Evolutionary conservation across 495 filamentous ascomycete species (phyloP), one percentile per base, ranked within the genome.

Genomic region (Trichoderma gamsii): DNA sequence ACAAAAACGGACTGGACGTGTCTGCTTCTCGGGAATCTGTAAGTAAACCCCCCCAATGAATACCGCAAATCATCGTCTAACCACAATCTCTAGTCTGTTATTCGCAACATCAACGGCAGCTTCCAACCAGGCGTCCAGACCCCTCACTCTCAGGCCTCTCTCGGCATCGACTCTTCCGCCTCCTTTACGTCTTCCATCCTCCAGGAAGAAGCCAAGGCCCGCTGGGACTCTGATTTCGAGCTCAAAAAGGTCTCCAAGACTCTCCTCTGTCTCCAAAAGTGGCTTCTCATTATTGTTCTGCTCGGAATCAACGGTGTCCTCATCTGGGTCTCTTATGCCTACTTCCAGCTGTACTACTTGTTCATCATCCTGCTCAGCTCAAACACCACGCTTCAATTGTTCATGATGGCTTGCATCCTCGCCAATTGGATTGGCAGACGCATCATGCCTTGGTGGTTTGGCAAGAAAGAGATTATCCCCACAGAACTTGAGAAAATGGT

Each of bases 401-500:
- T 66, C 15, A 69, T 69, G 68, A 69, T 69, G 27, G 25, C 38
- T 1, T 46, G 27, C 12, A 66, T 72, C 25, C 56, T 69, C 21
- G 29, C 38, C 25, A 38, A 68, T 29, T 27, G 23, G 23, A 38
- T 68, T 16, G 12, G 7, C 27, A 29, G 25, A 18, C 56, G 25
- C 25, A 6, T 18, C 11, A 2, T 61, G 11, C 56, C 56, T 15
- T 32, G 56, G 23, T 61, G 25, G 25, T 27, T 71, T 61, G 72
- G 69, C 23, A 69, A 69, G 21, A 72, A 75, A 35, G 67, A 70
- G 25, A 15, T 68, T 18, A 41, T 64, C 15, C 75, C 75, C n/a
- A 67, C 69, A 41, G 66, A 27, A 4, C 71, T 71, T 1, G 75
- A 76, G 67, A 67, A 71, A 1, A 68, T 76, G 72, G 73, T 76